Evolutionary conservation across 108 stramenopile species (phyloP), one percentile per base, ranked within the genome.

Genomic region (Mayamaea pseudoterrestris): DNA sequence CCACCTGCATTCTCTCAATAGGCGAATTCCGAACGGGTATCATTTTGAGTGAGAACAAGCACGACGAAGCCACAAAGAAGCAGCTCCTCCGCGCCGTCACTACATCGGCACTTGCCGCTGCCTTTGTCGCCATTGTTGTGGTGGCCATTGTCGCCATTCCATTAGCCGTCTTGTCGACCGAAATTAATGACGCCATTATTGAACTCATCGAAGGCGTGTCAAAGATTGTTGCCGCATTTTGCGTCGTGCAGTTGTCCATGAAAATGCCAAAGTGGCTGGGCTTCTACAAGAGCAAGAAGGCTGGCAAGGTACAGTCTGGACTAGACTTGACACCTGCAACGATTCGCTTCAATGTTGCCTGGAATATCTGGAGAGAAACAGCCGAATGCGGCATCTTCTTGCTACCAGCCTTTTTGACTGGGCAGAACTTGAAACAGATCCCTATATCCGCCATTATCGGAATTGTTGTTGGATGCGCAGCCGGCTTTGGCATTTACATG

Each of bases 281-380:
- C 8, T 26, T 32, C 30, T 55, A 61, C 35, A 28, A 27, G 40
- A 53, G 41, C 34, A 30, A 24, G 18, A 20, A 17, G 39, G 40
- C 16, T 21, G 44, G 25, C 5, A 44, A 23, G 21, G 26, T 26
- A 25, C 14, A 20, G n/a, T n/a, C 22, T 2, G 18, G 29, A 9
- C 17, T 30, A 13, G 58, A 49, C n/a, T 30, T 55, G 14, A 32
- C 52, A 0, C 21, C 37, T 3, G 47, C 16, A 6, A 16, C 21
- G 5, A 54, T 61, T 42, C 37, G 53, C 8, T 61, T 61, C 53
- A 61, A 61, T 32, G 60, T 61, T 32, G 60, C 60, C 17, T 87
- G 85, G 85, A 87, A 87, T 35, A 68, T 87, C 35, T 87, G 80
- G 85, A 60, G 85, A 41, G 85, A 87, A 53, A 70, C 82, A 32